These are phyloP conservation scores for Rhizophagus sp. DNA, from an alignment of 192 early-diverging fungal species.

Conservation along the genomic window DNA sequence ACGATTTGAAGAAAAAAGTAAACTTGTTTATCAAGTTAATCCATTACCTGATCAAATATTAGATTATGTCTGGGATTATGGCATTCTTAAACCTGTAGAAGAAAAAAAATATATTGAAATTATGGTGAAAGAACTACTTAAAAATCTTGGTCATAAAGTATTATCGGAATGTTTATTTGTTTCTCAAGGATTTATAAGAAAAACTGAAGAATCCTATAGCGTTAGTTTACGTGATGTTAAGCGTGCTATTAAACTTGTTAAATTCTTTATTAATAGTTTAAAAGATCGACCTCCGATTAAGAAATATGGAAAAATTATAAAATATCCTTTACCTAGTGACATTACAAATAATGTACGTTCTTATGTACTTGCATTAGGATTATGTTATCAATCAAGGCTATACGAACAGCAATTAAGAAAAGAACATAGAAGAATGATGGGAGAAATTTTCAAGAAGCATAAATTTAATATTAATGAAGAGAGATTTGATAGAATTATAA, in stretches of 20 bases:
- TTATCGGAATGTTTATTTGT: slow-evolving; percentile 22
- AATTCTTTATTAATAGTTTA: slow-evolving; percentile 9
- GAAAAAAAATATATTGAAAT: neutral
- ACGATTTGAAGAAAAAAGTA: slow-evolving; percentile 15
- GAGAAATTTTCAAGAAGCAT: neutral
- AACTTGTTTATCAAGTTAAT: slow-evolving; percentile 29
- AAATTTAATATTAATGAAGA: neutral
- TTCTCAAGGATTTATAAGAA: slow-evolving; percentile 29
- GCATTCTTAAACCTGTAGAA: slow-evolving; percentile 5
- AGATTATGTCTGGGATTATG: slow-evolving; percentile 32
- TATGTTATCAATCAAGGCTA: slow-evolving; percentile 29
- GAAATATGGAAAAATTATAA: neutral
- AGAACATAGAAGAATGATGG: slow-evolving; percentile 9
- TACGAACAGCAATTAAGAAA: slow-evolving; percentile 20
- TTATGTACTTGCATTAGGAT: slow-evolving; percentile 19
- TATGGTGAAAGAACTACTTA: neutral
- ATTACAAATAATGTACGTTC: neutral
- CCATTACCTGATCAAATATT: slow-evolving; percentile 21
- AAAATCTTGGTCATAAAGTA: neutral
- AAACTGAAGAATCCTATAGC: slow-evolving; percentile 24
- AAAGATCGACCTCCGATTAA: neutral
- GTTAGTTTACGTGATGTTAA: slow-evolving; percentile 31
- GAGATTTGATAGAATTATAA: slow-evolving; percentile 2
- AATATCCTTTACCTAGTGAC: neutral
- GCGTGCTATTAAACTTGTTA: slow-evolving; percentile 16